Evolutionary conservation across 331 rosid species (phyloP).

Genomic region (Acacia pycnantha): DNA sequence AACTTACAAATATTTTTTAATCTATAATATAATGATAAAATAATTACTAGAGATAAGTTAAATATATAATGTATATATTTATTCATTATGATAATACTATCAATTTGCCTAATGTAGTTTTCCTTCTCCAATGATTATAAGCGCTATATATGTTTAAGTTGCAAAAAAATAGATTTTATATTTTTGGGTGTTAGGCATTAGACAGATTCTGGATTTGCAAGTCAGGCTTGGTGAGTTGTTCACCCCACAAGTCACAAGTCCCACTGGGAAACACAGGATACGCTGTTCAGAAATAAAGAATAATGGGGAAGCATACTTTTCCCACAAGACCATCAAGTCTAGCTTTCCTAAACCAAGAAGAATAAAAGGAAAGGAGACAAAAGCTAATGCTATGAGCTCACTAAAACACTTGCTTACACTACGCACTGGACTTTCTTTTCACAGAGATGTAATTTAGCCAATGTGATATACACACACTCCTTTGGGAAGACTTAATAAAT

Average conservation of each 20-base stretch:
- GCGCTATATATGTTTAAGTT: too few species aligned
- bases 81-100: too few species aligned
- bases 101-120: too few species aligned
- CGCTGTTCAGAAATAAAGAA: background rate
- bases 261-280: background rate
- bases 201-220: too few species aligned
- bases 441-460: conserved; percentile 9
- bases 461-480: conserved; percentile 21
- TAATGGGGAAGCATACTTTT: background rate
- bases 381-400: background rate
- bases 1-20: too few species aligned
- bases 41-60: too few species aligned
- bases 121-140: too few species aligned
- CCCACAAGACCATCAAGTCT: background rate
- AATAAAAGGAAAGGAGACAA: background rate
- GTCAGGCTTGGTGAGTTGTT: background rate
- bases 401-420: background rate
- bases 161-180: too few species aligned
- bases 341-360: background rate
- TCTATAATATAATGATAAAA: too few species aligned
- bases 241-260: background rate
- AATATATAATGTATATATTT: too few species aligned
- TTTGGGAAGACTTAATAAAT: conserved; percentile 15
- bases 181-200: too few species aligned
- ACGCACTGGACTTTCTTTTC: background rate